Conservation (phyloP, 805 yeast species). For the Ogataea thermomethanolica region DNA sequence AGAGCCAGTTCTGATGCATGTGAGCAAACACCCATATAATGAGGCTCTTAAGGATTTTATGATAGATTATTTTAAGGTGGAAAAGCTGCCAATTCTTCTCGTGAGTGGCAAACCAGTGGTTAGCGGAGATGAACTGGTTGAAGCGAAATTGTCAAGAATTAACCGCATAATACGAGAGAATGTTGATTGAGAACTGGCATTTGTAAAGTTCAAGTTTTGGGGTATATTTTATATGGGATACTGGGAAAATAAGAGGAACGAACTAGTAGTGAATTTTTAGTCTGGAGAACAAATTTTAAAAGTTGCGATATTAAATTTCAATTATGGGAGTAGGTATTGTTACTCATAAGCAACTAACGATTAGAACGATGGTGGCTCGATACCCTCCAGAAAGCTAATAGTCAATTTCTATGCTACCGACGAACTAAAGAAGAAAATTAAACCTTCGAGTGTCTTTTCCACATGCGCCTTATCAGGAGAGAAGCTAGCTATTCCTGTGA, state of each 20-base stretch:
- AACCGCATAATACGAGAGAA: slow-evolving; percentile 4
- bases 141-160: not conserved
- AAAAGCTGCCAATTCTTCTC: slow-evolving; percentile 11
- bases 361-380: slow-evolving; percentile 71
- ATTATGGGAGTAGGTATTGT: slow-evolving; percentile 19
- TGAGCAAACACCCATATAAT: slow-evolving; percentile 9
- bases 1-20: slow-evolving; percentile 8
- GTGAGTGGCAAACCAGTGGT: slow-evolving; percentile 7
- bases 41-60: slow-evolving; percentile 2
- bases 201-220: not conserved
- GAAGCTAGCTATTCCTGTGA: slow-evolving; percentile 48
- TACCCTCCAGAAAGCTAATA: slow-evolving; percentile 56
- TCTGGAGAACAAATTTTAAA: not conserved
- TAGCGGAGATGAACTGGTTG: slow-evolving; percentile 4
- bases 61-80: slow-evolving; percentile 5
- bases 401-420: slow-evolving; percentile 23
- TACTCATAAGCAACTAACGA: slow-evolving; percentile 4
- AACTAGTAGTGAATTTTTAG: not conserved
- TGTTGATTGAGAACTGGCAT: not conserved
- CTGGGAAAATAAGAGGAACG: not conserved
- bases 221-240: not conserved
- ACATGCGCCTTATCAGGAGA: slow-evolving; percentile 46
- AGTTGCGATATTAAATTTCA: not conserved
- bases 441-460: slow-evolving; percentile 36
- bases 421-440: slow-evolving; percentile 11